Evolutionary conservation across 768 basidiomycete genomes (phyloP).

Genomic region (Cystobasidium tubakii): DNA sequence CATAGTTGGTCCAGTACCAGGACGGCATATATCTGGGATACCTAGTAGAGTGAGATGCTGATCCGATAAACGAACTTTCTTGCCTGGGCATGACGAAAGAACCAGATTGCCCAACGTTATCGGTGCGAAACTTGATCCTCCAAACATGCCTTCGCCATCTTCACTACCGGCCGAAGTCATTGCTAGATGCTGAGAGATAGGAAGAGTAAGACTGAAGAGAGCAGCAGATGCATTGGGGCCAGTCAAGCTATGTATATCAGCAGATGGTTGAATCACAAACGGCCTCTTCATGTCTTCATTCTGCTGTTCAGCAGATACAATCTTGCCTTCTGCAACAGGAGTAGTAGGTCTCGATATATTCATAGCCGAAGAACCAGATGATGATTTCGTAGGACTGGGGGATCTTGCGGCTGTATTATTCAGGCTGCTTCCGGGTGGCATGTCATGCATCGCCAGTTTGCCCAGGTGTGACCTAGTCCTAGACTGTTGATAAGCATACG

Average conservation of each 20-base stretch:
- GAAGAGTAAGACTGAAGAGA: constrained; percentile 30
- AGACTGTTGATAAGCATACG: neutral
- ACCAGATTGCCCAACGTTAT: constrained; percentile 70
- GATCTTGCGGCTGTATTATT: neutral
- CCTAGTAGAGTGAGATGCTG: constrained; percentile 9
- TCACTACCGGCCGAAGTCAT: neutral
- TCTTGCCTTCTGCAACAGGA: neutral
- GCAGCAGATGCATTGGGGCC: constrained; percentile 24
- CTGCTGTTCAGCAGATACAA: neutral
- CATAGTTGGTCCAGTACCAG: constrained; percentile 53
- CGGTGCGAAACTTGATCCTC: constrained; percentile 40
- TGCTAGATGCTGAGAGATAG: constrained; percentile 23
- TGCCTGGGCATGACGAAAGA: constrained; percentile 87
- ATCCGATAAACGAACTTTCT: constrained; percentile 60
- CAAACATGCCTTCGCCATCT: neutral
- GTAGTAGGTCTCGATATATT: constrained; percentile 5
- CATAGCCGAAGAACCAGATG: constrained; percentile 9
- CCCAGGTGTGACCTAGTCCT: neutral
- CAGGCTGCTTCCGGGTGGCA: constrained; percentile 4
- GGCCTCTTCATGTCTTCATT: neutral
- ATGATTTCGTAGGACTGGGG: constrained; percentile 8
- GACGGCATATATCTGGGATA: constrained; percentile 9
- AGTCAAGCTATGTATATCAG: constrained; percentile 24
- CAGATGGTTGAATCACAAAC: constrained; percentile 26
- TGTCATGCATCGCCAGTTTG: constrained; percentile 5